phyloP scores from a whole-genome alignment of 495 filamentous ascomycete species.

The Chlorociboria aeruginascens region DNA sequence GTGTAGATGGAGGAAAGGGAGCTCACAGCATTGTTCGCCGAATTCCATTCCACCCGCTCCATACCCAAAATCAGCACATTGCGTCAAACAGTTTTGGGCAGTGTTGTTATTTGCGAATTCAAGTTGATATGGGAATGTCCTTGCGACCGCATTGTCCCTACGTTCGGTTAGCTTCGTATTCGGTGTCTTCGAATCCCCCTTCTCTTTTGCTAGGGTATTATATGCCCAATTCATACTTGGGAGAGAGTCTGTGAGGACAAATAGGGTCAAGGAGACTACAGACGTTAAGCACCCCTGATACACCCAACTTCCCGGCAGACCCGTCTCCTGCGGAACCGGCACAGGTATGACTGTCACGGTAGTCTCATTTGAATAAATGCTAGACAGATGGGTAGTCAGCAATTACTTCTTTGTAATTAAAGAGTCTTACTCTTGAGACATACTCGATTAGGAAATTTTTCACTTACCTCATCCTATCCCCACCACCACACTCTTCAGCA shows the following conservation, averaged over 20 bases:
- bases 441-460: no score
- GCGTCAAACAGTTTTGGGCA: slow-evolving; percentile 23
- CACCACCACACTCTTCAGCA: slow-evolving; percentile 32
- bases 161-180: background rate
- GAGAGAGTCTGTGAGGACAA: no score
- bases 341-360: background rate
- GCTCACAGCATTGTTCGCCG: slow-evolving; percentile 24
- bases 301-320: slow-evolving; percentile 10
- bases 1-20: no score
- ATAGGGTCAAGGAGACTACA: background rate
- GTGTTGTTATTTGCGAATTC: slow-evolving; percentile 23
- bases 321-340: slow-evolving; percentile 14
- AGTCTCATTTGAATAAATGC: slow-evolving; percentile 6
- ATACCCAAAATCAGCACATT: slow-evolving; percentile 27
- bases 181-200: background rate
- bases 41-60: slow-evolving; percentile 31
- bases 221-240: background rate
- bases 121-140: slow-evolving; percentile 14
- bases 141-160: slow-evolving; percentile 28
- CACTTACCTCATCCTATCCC: slow-evolving; percentile 26
- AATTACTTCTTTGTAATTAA: no score
- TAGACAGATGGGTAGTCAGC: background rate
- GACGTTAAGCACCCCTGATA: slow-evolving; percentile 11
- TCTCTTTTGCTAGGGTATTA: background rate
- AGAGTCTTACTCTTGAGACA: no score